These are phyloP conservation scores for Nannochloropsis gaditana DNA, from an alignment of 108 stramenopile genomes.

Conservation along the genomic window DNA sequence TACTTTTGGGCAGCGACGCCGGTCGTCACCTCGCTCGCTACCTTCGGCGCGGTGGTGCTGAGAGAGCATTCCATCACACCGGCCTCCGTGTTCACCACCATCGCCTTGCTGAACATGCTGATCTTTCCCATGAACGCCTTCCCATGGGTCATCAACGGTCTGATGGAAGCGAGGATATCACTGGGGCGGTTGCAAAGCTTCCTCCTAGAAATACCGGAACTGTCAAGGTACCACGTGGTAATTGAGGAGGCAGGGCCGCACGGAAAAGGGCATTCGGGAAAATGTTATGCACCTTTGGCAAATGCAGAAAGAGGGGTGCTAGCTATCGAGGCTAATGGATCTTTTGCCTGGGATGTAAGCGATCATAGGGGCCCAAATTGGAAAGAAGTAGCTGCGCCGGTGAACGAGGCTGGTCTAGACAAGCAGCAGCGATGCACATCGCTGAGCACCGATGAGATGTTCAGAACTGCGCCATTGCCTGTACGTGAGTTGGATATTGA, in stretches of 20 bases:
- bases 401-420: background rate
- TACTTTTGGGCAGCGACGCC: conserved; percentile 58
- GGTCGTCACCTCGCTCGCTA: conserved; percentile 72
- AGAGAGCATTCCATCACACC: conserved; percentile 64
- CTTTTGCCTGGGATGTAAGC: background rate
- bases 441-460: background rate
- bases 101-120: conserved; percentile 83
- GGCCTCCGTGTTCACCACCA: conserved; percentile 60
- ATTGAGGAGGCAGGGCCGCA: background rate
- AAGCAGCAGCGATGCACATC: background rate
- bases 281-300: background rate
- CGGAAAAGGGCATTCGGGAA: background rate
- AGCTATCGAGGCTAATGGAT: background rate
- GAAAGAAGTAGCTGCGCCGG: too few species aligned
- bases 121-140: conserved; percentile 88
- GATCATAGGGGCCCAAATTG: background rate
- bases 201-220: conserved; percentile 63
- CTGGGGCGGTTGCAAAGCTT: conserved; percentile 67
- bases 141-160: conserved; percentile 77
- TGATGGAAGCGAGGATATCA: conserved; percentile 81
- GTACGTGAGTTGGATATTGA: background rate
- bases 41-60: conserved; percentile 72
- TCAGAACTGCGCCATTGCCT: background rate
- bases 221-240: conserved; percentile 33
- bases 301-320: background rate